Conservation (phyloP, 2,329 filamentous ascomycete species). For the Penicillium sp. region DNA sequence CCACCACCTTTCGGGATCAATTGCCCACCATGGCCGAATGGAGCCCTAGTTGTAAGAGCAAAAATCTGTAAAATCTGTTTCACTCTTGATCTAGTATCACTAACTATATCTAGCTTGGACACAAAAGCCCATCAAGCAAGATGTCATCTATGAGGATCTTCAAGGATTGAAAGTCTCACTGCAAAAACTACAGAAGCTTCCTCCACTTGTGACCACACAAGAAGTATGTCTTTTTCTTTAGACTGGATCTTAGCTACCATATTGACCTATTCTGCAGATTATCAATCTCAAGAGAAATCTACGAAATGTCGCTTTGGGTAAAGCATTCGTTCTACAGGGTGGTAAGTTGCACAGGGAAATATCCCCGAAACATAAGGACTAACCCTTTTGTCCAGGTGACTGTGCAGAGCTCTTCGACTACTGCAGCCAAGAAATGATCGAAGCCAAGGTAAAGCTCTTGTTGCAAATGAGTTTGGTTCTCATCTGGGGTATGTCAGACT, state of each 20-base stretch:
- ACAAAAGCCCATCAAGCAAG: constrained; percentile 47
- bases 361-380: not conserved
- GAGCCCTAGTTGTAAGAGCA: constrained; percentile 29
- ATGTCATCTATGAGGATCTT: constrained; percentile 47
- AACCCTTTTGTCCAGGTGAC: constrained; percentile 51
- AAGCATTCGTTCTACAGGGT: constrained; percentile 91
- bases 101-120: constrained; percentile 37
- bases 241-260: constrained; percentile 1
- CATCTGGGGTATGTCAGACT: constrained; percentile 69
- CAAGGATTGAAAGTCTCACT: constrained; percentile 41
- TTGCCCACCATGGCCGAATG: constrained; percentile 27
- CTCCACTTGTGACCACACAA: constrained; percentile 48
- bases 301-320: constrained; percentile 81
- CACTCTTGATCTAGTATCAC: not conserved
- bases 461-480: constrained; percentile 96
- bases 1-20: not conserved
- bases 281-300: constrained; percentile 73
- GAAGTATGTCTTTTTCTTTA: constrained; percentile 32
- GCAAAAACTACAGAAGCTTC: constrained; percentile 44
- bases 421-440: constrained; percentile 83
- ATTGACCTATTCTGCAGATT: constrained; percentile 51
- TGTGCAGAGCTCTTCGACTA: constrained; percentile 98
- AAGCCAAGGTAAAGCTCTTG: constrained; percentile 94
- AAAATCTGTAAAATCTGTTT: not conserved
- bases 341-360: constrained; percentile 48